Evolutionary conservation across 768 basidiomycete species (phyloP).

Genomic region (Pulveroboletus sp.): DNA sequence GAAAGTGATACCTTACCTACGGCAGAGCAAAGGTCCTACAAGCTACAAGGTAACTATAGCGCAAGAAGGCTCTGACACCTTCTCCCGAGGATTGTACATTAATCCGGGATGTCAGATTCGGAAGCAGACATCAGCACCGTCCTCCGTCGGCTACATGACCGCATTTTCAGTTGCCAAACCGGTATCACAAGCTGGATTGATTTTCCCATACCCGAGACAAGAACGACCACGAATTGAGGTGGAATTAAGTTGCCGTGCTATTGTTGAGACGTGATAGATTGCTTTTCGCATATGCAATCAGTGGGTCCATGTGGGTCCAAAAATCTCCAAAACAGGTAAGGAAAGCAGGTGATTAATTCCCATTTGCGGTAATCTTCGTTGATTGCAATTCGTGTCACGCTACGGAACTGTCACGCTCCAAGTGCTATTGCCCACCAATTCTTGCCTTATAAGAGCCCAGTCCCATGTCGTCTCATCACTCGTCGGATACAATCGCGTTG

Average conservation of each 20-base stretch:
- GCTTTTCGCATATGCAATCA: conserved; percentile 13
- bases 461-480: conserved; percentile 1
- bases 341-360: neutral
- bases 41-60: neutral
- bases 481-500: neutral
- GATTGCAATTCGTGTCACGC: conserved; percentile 32
- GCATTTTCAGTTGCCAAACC: conserved; percentile 1
- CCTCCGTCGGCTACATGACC: neutral
- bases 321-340: conserved; percentile 24
- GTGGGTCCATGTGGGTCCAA: conserved; percentile 28
- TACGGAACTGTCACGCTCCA: conserved; percentile 24
- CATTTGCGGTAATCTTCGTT: conserved; percentile 19
- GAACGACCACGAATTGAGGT: neutral
- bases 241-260: conserved; percentile 1
- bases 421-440: conserved; percentile 6
- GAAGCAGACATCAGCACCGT: neutral
- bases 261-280: conserved; percentile 24
- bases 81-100: neutral
- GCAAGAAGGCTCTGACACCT: neutral
- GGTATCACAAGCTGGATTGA: neutral
- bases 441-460: conserved; percentile 24
- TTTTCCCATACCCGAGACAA: neutral
- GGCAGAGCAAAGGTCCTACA: neutral
- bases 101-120: too few species aligned
- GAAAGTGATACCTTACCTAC: neutral